These are phyloP conservation scores for Waltergamsia citrina DNA, from an alignment of 2,329 filamentous ascomycete species.

Conservation along the genomic window DNA sequence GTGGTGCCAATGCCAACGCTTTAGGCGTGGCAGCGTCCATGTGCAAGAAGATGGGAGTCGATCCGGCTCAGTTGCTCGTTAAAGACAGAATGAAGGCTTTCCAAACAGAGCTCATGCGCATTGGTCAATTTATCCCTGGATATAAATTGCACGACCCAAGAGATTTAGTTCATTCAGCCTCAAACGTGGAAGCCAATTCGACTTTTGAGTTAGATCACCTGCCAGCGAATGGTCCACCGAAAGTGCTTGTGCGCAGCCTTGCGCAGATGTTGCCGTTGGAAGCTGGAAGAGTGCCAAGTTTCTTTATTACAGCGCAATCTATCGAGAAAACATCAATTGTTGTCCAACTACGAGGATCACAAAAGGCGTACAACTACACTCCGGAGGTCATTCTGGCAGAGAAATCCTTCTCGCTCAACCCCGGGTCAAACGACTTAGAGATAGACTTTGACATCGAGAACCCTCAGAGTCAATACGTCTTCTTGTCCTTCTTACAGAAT, in stretches of 20 bases:
- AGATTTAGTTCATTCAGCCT: constrained; percentile 9
- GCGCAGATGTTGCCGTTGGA: constrained; percentile 13
- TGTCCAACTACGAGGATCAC: constrained; percentile 13
- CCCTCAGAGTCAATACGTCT: constrained; percentile 13
- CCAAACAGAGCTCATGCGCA: constrained; percentile 13
- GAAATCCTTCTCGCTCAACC: constrained; percentile 6
- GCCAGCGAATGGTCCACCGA: constrained; percentile 11
- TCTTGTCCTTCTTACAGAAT: constrained; percentile 13
- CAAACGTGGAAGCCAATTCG: constrained; percentile 5
- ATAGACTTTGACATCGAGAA: constrained; percentile 10
- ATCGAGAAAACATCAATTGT: constrained; percentile 9
- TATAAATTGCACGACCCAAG: constrained; percentile 11
- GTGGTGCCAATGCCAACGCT: constrained; percentile 12
- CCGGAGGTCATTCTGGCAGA: constrained; percentile 11
- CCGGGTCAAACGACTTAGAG: constrained; percentile 9
- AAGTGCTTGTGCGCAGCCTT: constrained; percentile 12
- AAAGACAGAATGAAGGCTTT: constrained; percentile 13
- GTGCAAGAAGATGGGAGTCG: constrained; percentile 9
- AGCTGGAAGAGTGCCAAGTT: constrained; percentile 9
- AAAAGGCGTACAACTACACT: constrained; percentile 14
- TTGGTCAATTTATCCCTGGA: constrained; percentile 13
- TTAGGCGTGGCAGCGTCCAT: constrained; percentile 11
- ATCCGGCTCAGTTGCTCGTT: constrained; percentile 11
- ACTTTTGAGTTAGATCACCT: constrained; percentile 9
- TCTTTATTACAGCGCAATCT: constrained; percentile 9